Base-by-base conservation (phyloP, 768 basidiomycete genomes). In the Leucocoprinus leucothites region DNA sequence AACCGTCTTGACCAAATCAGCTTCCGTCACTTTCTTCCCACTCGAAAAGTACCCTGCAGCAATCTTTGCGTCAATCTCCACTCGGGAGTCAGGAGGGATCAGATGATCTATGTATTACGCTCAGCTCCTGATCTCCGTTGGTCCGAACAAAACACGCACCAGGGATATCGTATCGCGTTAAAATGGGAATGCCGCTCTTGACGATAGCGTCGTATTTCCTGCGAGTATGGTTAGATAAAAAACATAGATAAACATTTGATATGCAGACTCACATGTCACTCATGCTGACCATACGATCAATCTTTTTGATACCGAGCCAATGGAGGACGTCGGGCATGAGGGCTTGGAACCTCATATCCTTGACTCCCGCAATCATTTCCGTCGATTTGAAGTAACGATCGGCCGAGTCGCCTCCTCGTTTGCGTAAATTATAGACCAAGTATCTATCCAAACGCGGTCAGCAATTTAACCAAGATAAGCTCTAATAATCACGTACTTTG, bases 41-140 rank as follows among this genome's bases (percentile, higher is more conserved):
- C 81, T 88, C 26, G 89, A 85, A 72, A 91, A 96, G 68, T 98
- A 98, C 7, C 94, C 95, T 3, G 91, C 87, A 9, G 91, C 91
- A 61, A 94, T 94, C 81, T 97, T 98, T 34, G 95, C 95, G 61
- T 97, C 92, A 59, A 96, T 97, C 74, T 98, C 95, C 24, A 98
- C 95, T 14, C 85, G 82, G 41, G 89, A 89, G 70, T 94, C 91
- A 34, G 88, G 89, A 0, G 93, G 94, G 59, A 97, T 90, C 53
- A 97, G 83, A 60, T 96, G 81, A 50, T 91, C 91, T 83, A 31
- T 5, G 5, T 7, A 53, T 25, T 25, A 24, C n/a, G 18, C 9
- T 26, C 35, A 9, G 42, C 2, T 14, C 25, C n/a, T 9, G 9
- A 51, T 48, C 26, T 43, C 36, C 13, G 18, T 6, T 19, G 18